Conservation (phyloP, 2,329 filamentous ascomycete species). For the Fusarium robinianum region DNA sequence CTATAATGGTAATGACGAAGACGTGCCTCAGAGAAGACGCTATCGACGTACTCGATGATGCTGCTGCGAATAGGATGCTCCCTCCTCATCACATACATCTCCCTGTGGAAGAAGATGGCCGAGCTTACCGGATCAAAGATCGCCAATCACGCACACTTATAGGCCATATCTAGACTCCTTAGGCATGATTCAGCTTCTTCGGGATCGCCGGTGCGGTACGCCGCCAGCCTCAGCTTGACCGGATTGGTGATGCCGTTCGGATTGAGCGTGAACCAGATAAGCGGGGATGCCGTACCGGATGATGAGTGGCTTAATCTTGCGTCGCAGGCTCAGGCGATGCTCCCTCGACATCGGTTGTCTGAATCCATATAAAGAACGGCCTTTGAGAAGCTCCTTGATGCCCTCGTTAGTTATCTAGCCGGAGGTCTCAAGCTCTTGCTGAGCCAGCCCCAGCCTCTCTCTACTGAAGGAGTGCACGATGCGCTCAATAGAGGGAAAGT, state of each 20-base stretch:
- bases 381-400: background rate
- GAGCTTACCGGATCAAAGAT: conserved; percentile 13
- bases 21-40: conserved; percentile 13
- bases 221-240: background rate
- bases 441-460: background rate
- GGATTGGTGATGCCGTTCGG: conserved; percentile 3
- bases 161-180: background rate
- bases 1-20: too few species aligned
- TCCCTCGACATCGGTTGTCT: conserved; percentile 1
- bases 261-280: conserved; percentile 10
- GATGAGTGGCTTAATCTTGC: conserved; percentile 1
- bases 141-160: background rate
- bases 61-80: background rate
- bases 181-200: background rate
- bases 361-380: background rate
- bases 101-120: conserved; percentile 3
- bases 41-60: conserved; percentile 7
- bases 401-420: background rate
- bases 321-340: background rate
- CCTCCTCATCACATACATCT: conserved; percentile 1
- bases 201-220: background rate
- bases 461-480: background rate
- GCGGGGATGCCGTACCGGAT: background rate
- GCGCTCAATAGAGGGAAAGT: conserved; percentile 1
- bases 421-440: background rate